These are phyloP conservation scores for Berberis vulgaris DNA, from an alignment of 164 flowering plant genomes.

Conservation along the genomic window DNA sequence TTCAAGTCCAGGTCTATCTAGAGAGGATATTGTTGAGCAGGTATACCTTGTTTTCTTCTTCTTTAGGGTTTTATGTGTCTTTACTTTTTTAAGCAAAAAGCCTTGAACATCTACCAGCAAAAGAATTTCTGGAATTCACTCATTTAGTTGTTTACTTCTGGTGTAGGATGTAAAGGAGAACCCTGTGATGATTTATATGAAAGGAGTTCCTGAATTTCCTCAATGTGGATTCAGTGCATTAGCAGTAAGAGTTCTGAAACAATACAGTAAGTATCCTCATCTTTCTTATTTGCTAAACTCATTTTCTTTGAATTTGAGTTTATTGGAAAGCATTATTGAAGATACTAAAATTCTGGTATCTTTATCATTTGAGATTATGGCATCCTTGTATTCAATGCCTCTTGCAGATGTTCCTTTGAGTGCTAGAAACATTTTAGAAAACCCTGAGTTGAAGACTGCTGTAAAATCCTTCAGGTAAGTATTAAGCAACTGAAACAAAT, in stretches of 20 bases:
- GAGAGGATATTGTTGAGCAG: slow-evolving; percentile 69
- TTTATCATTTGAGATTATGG: background rate
- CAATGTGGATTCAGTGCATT: slow-evolving; percentile 85
- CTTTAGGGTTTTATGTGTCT: background rate
- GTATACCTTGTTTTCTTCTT: slow-evolving; percentile 19
- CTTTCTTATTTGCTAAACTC: background rate
- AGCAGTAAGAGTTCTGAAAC: slow-evolving; percentile 75
- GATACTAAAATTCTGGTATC: background rate
- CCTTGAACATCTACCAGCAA: background rate
- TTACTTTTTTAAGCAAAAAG: no score
- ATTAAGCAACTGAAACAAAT: background rate
- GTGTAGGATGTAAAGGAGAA: slow-evolving; percentile 80
- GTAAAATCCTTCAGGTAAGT: slow-evolving; percentile 74
- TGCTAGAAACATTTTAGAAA: slow-evolving; percentile 84
- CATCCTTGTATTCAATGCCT: background rate
- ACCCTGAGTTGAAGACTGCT: slow-evolving; percentile 68
- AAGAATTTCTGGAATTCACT: background rate
- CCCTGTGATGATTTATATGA: slow-evolving; percentile 91
- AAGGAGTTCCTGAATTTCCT: slow-evolving; percentile 83
- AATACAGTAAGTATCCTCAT: slow-evolving; percentile 49
- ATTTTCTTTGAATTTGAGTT: background rate
- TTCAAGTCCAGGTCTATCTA: slow-evolving; percentile 32
- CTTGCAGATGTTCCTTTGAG: slow-evolving; percentile 67
- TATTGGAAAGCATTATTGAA: background rate
- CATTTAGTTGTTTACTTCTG: background rate